A percentile compares a stretch with the other conserved stretches of the same genome.
phyloP scores from a whole-genome alignment of 2,329 filamentous ascomycete species.

The Aspergillus fischeri region DNA sequence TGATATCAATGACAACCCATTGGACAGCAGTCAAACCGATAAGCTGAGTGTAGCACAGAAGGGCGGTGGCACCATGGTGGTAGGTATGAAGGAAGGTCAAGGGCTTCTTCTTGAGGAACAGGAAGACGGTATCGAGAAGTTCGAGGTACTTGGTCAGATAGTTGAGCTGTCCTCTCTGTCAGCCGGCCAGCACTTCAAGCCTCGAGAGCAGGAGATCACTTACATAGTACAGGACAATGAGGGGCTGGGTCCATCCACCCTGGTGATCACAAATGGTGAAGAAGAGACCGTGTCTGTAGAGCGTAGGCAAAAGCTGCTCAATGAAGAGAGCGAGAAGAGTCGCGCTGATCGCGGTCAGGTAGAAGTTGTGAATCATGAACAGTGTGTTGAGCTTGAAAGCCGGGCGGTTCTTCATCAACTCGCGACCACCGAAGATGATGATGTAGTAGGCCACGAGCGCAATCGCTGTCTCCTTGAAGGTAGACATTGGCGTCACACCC shows the following conservation, averaged over 20 bases:
- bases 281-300: slow-evolving; percentile 79
- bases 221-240: slow-evolving; percentile 97
- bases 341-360: slow-evolving; percentile 80
- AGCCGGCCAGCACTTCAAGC: not conserved
- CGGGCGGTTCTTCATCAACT: slow-evolving; percentile 82
- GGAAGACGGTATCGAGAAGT: slow-evolving; percentile 89
- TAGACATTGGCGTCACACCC: slow-evolving; percentile 84
- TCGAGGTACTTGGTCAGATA: slow-evolving; percentile 98
- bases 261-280: slow-evolving; percentile 71
- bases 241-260: slow-evolving; percentile 88
- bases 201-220: slow-evolving; percentile 36
- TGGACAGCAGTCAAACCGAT: slow-evolving; percentile 89
- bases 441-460: slow-evolving; percentile 87
- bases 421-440: slow-evolving; percentile 87
- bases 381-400: slow-evolving; percentile 81
- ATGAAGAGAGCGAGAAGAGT: slow-evolving; percentile 78
- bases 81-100: slow-evolving; percentile 99
- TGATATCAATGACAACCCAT: slow-evolving; percentile 90
- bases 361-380: slow-evolving; percentile 96
- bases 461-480: slow-evolving; percentile 73
- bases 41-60: slow-evolving; percentile 96
- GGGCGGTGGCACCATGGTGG: slow-evolving; percentile 93
- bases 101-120: slow-evolving; percentile 99
- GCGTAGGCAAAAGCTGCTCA: slow-evolving; percentile 82
- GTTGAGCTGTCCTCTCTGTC: slow-evolving; percentile 63